Percentiles rank a stretch among this genome's conserved stretches.
phyloP scores from a whole-genome alignment of 2,329 filamentous ascomycete genomes.

The Arthrobotrys iridis region DNA sequence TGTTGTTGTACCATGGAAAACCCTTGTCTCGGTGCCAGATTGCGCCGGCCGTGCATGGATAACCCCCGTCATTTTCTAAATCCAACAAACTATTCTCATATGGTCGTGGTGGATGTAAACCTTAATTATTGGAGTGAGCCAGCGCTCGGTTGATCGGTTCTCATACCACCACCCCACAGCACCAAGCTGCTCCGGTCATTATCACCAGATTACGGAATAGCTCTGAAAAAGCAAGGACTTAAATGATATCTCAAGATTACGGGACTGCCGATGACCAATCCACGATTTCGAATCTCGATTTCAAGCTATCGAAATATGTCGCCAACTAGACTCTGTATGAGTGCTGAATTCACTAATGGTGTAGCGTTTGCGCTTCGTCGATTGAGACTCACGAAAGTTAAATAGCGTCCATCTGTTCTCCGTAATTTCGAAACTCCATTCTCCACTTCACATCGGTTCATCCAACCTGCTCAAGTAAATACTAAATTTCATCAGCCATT shows the following conservation, averaged over 20 bases:
- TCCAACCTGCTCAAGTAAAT: not conserved
- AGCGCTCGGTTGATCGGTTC: not conserved
- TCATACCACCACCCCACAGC: not conserved
- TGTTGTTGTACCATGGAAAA: too few species aligned
- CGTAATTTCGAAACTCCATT: not conserved
- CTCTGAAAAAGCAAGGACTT: not conserved
- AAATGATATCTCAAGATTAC: not conserved
- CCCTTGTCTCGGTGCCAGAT: too few species aligned
- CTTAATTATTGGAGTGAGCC: too few species aligned
- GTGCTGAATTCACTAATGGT: not conserved
- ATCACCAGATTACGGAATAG: too few species aligned
- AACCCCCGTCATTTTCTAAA: too few species aligned
- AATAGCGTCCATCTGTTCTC: not conserved
- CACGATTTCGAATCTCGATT: not conserved
- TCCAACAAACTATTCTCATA: too few species aligned
- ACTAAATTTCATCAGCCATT: not conserved
- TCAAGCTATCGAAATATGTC: not conserved
- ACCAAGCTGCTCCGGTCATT: too few species aligned
- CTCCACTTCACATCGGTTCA: not conserved
- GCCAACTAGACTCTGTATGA: too few species aligned
- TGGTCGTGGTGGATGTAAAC: too few species aligned
- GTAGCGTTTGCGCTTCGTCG: not conserved
- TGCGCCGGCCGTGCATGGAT: too few species aligned
- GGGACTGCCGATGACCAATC: constrained; percentile 25
- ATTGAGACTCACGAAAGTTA: not conserved